Evolutionary conservation across 352 stramenopile genomes (phyloP), one percentile per base, ranked within the genome.

Genomic region (Globisporangium rhizosaccharum): DNA sequence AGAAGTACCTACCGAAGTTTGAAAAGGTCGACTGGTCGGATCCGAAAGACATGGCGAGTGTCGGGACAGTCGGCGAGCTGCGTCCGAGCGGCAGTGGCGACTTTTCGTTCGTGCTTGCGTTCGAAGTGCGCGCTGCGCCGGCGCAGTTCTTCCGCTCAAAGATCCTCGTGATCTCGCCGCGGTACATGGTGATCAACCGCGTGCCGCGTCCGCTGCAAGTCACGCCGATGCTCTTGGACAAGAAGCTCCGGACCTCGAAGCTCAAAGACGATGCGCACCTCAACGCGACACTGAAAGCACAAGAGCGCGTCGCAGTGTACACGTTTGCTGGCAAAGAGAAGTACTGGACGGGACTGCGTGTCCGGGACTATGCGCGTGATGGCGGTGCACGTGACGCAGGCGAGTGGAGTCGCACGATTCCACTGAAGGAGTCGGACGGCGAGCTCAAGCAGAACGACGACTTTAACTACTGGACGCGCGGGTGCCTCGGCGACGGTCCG

Each of bases 61-160:
- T 95, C 18, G 79, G 86, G 9, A 92, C 74, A n/a, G 82, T 79
- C 33, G 82, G 83, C 47, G 84, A 94, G 56, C 20, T 95, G 42
- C 64, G 72, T 15, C 70, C 75, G 17, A 67, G 58, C 54, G 67
- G 66, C 47, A 75, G 64, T 11, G 73, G 70, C 17, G 70, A 85
- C 49, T 85, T 75, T 11, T 78, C 73, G 14, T 96, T 88, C 36
- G 76, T 94, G 47, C 67, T 96, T 46, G 81, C 84, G 48, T 96
- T 85, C 61, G 82, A 94, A 62, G 66, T 92, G 7, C 70, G 80
- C n/a, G 86, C 82, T 5, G 86, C 82, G 18, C 85, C 86, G 41
- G 78, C 71, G 0, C 86, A 94, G 59, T 96, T 94, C 51, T 88
- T 84, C 62, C 71, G 82, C 6, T 88, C 86, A 10, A 94, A 92